Base-by-base conservation (phyloP, 192 early-diverging fungal species). In the Phlyctochytrium bullatum region DNA sequence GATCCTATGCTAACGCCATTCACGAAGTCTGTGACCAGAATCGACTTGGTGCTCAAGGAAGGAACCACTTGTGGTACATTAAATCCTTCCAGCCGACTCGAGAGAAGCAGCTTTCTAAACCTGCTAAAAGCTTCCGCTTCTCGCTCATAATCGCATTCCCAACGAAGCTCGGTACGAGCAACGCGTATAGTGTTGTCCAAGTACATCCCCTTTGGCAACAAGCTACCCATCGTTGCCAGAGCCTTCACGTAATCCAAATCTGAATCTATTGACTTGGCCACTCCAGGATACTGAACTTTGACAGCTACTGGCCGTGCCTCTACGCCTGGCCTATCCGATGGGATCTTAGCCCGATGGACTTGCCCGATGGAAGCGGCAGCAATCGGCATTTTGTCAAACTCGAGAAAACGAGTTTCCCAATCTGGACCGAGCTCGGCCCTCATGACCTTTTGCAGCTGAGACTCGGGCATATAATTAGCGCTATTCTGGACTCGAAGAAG, bases 221-320 rank as follows among this genome's bases (percentile, higher is more conserved):
- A 76, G 50, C 87, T 90, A 52, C 88, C 88, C 76, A 97, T 86
- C 3, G 90, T 65, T 16, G 95, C 75, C 27, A 98, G 71, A 2
- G 90, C 82, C 62, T 88, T 84, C 36, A 98, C 65, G 65, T 96
- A 93, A 61, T 84, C 76, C 51, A 98, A 76, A 73, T 98, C 97
- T 57, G 83, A 88, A 59, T 93, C 92, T 64, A 98, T 98, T 3
- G 89, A 91, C 47, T 78, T 76, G 0, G 88, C 91, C 0, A 97
- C 90, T 16, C 97, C 97, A 0, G 97, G 97, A 67, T 98, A 98
- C 76, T 98, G 97, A 34, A 98, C 83, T 68, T 98, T 98, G 65
- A 98, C 91, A 0, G 93, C 94, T 1, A 97, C 71, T n/a, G n/a
- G n/a, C n/a, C n/a, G 3, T 69, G 56, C n/a, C 20, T 47, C 40